Conservation (phyloP, 2,329 filamentous ascomycete genomes). For the Cordyceps cateniannulata region DNA sequence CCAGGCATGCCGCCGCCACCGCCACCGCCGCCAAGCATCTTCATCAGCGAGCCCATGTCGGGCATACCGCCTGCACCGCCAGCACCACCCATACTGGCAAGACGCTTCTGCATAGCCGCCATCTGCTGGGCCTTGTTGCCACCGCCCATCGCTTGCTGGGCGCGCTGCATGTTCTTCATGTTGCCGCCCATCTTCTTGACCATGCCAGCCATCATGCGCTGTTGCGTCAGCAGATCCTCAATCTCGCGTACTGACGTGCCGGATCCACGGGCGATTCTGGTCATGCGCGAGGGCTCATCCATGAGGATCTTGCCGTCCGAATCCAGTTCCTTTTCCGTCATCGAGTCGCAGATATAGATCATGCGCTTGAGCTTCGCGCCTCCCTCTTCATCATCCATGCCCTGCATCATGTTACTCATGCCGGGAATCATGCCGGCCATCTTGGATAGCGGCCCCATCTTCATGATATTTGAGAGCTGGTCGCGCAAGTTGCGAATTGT, state of each 20-base stretch:
- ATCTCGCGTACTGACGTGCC: constrained; percentile 89
- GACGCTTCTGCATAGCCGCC: constrained; percentile 92
- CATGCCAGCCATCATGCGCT: constrained; percentile 98
- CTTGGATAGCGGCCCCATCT: constrained; percentile 96
- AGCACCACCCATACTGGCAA: constrained; percentile 81
- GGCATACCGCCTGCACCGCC: constrained; percentile 64
- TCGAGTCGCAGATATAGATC: constrained; percentile 98
- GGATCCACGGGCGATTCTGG: constrained; percentile 79
- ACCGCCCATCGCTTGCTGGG: constrained; percentile 84
- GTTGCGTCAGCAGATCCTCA: constrained; percentile 94
- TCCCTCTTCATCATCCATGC: constrained; percentile 97
- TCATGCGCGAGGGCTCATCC: constrained; percentile 89
- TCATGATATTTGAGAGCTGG: constrained; percentile 97
- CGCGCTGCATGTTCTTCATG: constrained; percentile 96
- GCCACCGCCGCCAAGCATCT: constrained; percentile 71
- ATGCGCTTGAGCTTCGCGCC: constrained; percentile 88
- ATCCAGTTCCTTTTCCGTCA: constrained; percentile 94
- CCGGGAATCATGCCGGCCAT: constrained; percentile 99
- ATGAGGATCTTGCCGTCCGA: constrained; percentile 91
- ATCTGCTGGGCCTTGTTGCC: constrained; percentile 90
- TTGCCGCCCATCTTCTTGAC: constrained; percentile 98
- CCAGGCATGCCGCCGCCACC: constrained; percentile 59
- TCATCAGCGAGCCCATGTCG: constrained; percentile 81
- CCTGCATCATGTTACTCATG: constrained; percentile 86
- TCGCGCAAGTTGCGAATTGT: constrained; percentile 90